These are phyloP conservation scores for Leishmania aethiopica DNA, from an alignment of 208 protist genomes.

Conservation along the genomic window DNA sequence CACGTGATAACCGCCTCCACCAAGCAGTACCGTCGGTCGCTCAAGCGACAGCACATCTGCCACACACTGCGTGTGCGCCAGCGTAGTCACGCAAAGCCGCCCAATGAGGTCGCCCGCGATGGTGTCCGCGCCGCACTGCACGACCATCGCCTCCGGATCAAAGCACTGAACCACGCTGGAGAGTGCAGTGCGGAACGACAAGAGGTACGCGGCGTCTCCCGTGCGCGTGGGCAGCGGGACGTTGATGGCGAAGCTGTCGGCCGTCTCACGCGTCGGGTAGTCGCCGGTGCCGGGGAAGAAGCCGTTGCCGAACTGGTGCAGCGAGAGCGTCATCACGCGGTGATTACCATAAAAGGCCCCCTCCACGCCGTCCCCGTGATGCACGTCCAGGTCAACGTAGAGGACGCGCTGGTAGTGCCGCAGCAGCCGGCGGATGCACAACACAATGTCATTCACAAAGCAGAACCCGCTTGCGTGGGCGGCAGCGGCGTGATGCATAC, in stretches of 20 bases:
- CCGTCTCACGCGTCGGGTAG: conserved; percentile 36
- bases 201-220: conserved; percentile 94
- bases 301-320: conserved; percentile 98
- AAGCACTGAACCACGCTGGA: conserved; percentile 96
- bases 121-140: conserved; percentile 99
- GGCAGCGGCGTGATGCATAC: conserved; percentile 97
- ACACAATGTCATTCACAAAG: conserved; percentile 99
- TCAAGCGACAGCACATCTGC: conserved; percentile 92
- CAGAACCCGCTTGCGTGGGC: conserved; percentile 98
- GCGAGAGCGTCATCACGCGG: conserved; percentile 99
- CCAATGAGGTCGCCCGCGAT: conserved; percentile 97
- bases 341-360: conserved; percentile 99
- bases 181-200: conserved; percentile 96
- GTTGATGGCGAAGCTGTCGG: conserved; percentile 89
- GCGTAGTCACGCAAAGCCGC: conserved; percentile 95
- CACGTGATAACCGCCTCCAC: conserved; percentile 99
- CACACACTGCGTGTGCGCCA: conserved; percentile 95
- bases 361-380: conserved; percentile 99
- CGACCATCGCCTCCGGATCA: conserved; percentile 95
- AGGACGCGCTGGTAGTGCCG: conserved; percentile 97
- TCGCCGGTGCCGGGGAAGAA: conserved; percentile 98
- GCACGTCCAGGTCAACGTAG: conserved; percentile 99
- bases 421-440: conserved; percentile 99
- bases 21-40: conserved; percentile 96
- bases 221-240: conserved; percentile 96